phyloP scores from a whole-genome alignment of 2,329 filamentous ascomycete species.

The Aureobasidium zeae region DNA sequence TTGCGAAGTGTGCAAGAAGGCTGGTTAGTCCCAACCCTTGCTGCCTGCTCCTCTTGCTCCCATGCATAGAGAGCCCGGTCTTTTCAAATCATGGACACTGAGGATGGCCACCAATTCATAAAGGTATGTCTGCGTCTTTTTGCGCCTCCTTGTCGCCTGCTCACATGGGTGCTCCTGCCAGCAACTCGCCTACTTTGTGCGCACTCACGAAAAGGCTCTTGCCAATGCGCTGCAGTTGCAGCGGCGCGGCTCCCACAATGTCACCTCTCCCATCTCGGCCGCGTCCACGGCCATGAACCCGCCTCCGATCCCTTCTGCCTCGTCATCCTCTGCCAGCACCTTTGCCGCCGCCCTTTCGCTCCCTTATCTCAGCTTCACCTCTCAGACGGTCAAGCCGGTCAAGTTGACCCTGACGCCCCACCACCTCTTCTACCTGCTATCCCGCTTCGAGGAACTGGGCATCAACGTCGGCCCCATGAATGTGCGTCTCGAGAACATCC shows the following conservation, averaged over 20 bases:
- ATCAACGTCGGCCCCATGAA: slow-evolving; percentile 95
- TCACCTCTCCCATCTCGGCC: slow-evolving; percentile 40
- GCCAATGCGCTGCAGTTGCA: slow-evolving; percentile 89
- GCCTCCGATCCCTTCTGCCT: slow-evolving; percentile 56
- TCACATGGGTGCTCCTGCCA: slow-evolving; percentile 34
- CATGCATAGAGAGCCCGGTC: slow-evolving; percentile 11
- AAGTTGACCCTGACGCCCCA: slow-evolving; percentile 91
- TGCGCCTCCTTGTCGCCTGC: slow-evolving; percentile 4
- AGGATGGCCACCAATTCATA: slow-evolving; percentile 83
- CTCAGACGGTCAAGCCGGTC: slow-evolving; percentile 75
- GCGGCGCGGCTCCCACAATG: slow-evolving; percentile 50
- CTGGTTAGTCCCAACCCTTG: no score
- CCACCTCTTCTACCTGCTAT: slow-evolving; percentile 92
- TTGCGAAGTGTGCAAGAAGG: no score
- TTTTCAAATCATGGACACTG: slow-evolving; percentile 58
- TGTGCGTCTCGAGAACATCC: slow-evolving; percentile 85
- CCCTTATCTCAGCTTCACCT: slow-evolving; percentile 74
- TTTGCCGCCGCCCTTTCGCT: slow-evolving; percentile 81
- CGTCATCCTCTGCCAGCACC: slow-evolving; percentile 60
- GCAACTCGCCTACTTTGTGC: slow-evolving; percentile 94
- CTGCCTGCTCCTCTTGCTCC: slow-evolving; percentile 7
- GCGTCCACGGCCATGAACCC: slow-evolving; percentile 46
- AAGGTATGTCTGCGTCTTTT: slow-evolving; percentile 49
- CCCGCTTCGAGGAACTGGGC: slow-evolving; percentile 84
- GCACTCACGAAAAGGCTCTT: slow-evolving; percentile 92